phyloP scores from a whole-genome alignment of 306 rosid species.

The Ziziphus jujuba region DNA sequence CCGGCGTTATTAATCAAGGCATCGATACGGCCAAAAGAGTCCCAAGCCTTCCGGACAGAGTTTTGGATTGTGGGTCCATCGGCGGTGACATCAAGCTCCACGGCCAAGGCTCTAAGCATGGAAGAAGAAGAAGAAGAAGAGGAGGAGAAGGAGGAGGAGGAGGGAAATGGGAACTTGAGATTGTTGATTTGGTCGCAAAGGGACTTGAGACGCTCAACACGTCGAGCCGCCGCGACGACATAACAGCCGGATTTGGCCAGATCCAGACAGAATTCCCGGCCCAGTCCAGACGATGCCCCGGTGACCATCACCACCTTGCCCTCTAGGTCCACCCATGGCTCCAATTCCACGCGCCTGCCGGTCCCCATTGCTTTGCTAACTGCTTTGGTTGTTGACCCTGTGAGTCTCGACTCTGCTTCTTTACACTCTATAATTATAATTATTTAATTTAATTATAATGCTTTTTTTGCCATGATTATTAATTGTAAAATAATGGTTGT shows the following conservation, averaged over 20 bases:
- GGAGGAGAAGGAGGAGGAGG: too few species aligned
- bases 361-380: too few species aligned
- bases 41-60: constrained; percentile 69
- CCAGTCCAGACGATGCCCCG: constrained; percentile 85
- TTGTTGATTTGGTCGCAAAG: constrained; percentile 57
- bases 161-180: not conserved
- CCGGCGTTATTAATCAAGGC: constrained; percentile 79
- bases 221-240: constrained; percentile 69
- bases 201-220: constrained; percentile 57
- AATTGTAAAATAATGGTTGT: too few species aligned
- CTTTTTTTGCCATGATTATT: too few species aligned
- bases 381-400: too few species aligned
- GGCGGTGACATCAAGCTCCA: constrained; percentile 64
- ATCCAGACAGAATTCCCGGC: constrained; percentile 65
- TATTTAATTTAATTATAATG: too few species aligned
- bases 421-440: too few species aligned
- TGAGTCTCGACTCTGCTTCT: too few species aligned
- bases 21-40: constrained; percentile 67
- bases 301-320: constrained; percentile 84
- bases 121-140: constrained; percentile 13
- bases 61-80: constrained; percentile 44
- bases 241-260: constrained; percentile 66
- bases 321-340: constrained; percentile 51
- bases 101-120: constrained; percentile 45
- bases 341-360: too few species aligned